Evolutionary conservation across 768 basidiomycete species (phyloP), one percentile per base, ranked within the genome.

Genomic region (Chalciporus sphaerocephalus): DNA sequence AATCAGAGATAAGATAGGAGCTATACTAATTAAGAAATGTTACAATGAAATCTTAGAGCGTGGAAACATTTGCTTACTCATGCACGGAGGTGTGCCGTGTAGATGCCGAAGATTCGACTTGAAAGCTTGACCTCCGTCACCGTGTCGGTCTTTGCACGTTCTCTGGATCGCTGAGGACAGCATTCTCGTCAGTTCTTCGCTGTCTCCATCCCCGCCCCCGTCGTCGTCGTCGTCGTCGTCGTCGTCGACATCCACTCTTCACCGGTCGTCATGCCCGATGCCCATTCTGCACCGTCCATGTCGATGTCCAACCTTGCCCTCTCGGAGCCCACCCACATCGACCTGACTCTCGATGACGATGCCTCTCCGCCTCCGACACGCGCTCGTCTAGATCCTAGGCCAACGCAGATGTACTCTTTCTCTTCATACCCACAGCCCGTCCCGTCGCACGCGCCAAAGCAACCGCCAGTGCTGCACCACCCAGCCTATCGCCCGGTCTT

Each of bases 291-390:
- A 2, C 58, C 58, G 9, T 59, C 58, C 60, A 65, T 69, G 38
- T 66, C 72, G 23, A 46, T 71, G 44, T 69, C 68, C 9, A 59
- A 49, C 57, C 54, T 60, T 8, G 62, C 67, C 17, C 64, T 70
- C 48, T 66, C 67, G 47, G 71, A 73, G 52, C 68, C 74, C 12
- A 71, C 77, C 54, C 78, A 74, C 54, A 87, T 87, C 62, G 85
- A 87, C 71, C 74, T 87, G 50, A 87, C 83, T 20, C 68, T 71
- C 50, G 85, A 84, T 66, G 83, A 85, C 64, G 83, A 84, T 57
- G 78, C 78, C 56, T 44, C 53, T 16, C 48, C 30, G 12, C 50
- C 56, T 33, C 39, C 46, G 13, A 47, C 51, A 54, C 56, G 69
- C 70, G 48, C 59, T 37, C 64, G 58, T 44, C 59, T 66, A 54